Evolutionary conservation across 2,329 filamentous ascomycete species (phyloP).

Genomic region (Alternaria panax): DNA sequence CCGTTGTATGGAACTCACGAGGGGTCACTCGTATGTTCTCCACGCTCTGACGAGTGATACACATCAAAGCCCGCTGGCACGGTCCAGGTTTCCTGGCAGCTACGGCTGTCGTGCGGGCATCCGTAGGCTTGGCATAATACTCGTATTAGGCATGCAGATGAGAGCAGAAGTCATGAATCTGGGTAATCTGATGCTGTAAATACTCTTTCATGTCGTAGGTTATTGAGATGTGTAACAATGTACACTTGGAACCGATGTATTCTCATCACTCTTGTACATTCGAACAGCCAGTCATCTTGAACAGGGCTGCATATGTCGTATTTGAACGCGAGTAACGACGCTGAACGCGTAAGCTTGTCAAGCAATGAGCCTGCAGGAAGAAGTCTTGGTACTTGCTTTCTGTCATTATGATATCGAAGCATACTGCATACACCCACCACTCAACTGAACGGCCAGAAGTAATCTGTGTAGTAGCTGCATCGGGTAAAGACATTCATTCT

Average conservation of each 20-base stretch:
- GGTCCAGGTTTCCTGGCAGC: conserved; percentile 15
- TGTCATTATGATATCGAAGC: conserved; percentile 22
- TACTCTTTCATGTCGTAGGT: conserved; percentile 3
- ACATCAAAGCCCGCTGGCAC: conserved; percentile 28
- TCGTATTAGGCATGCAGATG: conserved; percentile 10
- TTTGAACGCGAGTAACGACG: conserved; percentile 10
- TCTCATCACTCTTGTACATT: conserved; percentile 5
- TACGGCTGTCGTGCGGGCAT: conserved; percentile 30
- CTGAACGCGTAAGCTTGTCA: conserved; percentile 40
- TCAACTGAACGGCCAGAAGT: conserved; percentile 5
- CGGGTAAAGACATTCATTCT: conserved; percentile 7
- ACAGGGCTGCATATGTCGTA: conserved; percentile 4
- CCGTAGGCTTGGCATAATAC: conserved; percentile 20
- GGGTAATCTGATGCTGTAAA: not conserved
- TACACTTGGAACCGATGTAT: conserved; percentile 14
- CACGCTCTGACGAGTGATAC: conserved; percentile 2
- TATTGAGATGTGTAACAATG: conserved; percentile 19
- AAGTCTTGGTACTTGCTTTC: conserved; percentile 22
- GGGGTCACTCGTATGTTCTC: conserved; percentile 7
- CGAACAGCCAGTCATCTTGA: conserved; percentile 6
- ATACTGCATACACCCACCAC: conserved; percentile 13
- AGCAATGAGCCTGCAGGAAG: conserved; percentile 31
- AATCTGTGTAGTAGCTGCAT: conserved; percentile 1
- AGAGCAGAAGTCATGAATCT: conserved; percentile 5
- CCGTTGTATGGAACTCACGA: conserved; percentile 14